Percentiles rank a stretch among this genome's conserved stretches.
Evolutionary conservation across 164 flowering plant species (phyloP).

Genomic region (Tetrastigma voinierianum): DNA sequence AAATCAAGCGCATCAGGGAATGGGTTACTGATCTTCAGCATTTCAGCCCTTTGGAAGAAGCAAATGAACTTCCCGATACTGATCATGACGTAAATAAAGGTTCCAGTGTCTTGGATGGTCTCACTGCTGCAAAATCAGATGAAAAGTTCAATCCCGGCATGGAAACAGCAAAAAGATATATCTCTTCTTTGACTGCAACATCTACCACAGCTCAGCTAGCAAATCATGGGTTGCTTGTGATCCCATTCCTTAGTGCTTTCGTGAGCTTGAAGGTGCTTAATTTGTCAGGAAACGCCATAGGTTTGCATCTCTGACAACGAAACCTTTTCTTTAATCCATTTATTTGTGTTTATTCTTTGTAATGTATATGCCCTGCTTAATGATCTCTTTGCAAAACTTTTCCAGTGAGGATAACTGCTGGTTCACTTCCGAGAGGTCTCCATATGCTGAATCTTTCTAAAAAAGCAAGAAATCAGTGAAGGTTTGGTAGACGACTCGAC

Average conservation of each 20-base stretch:
- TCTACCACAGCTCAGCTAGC: constrained; percentile 78
- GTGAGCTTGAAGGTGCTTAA: constrained; percentile 70
- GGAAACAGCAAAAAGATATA: constrained; percentile 75
- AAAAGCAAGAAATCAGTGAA: constrained; percentile 81
- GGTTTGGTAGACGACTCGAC: constrained; percentile 85
- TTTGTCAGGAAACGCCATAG: constrained; percentile 85
- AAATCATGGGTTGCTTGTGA: constrained; percentile 80
- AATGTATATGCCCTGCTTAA: neutral
- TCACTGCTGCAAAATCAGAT: constrained; percentile 37
- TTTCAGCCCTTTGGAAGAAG: constrained; percentile 47
- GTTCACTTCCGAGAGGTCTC: constrained; percentile 95
- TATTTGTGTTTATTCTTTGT: neutral
- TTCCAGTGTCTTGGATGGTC: constrained; percentile 24
- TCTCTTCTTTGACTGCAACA: constrained; percentile 64
- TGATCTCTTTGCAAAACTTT: constrained; percentile 11
- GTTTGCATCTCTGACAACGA: constrained; percentile 29
- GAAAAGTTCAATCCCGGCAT: constrained; percentile 50
- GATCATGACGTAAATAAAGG: constrained; percentile 27
- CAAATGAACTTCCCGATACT: constrained; percentile 28
- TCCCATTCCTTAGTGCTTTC: constrained; percentile 85
- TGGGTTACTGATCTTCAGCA: constrained; percentile 82
- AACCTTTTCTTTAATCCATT: neutral
- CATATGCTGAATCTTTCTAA: constrained; percentile 81
- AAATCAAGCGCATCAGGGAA: constrained; percentile 70
- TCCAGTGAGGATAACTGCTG: constrained; percentile 81